Evolutionary conservation across 495 filamentous ascomycete genomes (phyloP).

Genomic region (Entonaema liquescens): DNA sequence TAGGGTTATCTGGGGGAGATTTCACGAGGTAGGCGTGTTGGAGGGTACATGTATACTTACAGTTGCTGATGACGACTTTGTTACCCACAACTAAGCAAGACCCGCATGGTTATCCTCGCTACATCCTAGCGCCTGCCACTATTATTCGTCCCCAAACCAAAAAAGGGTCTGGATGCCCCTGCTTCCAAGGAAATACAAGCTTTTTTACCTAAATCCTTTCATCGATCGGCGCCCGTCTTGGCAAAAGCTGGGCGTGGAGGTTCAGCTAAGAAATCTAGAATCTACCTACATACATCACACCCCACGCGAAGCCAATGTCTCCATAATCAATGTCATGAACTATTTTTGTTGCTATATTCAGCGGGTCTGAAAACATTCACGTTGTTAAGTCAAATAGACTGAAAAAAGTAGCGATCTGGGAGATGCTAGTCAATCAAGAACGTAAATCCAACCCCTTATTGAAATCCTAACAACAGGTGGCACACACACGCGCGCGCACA

Average conservation of each 20-base stretch:
- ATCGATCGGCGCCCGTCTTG: constrained; percentile 17
- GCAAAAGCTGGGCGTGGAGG: constrained; percentile 25
- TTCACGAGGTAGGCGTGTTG: background rate
- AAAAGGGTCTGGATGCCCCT: constrained; percentile 14
- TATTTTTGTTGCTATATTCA: background rate
- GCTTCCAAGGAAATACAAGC: constrained; percentile 38
- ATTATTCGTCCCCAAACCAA: background rate
- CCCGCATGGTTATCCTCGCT: constrained; percentile 15
- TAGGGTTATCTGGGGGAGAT: background rate
- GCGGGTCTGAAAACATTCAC: background rate
- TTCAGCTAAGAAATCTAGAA: background rate
- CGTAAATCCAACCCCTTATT: background rate
- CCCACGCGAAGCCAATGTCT: background rate
- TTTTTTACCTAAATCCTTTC: constrained; percentile 21
- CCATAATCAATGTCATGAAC: background rate
- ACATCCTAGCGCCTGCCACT: background rate
- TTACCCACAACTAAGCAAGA: constrained; percentile 24
- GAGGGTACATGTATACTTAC: background rate
- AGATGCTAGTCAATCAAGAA: background rate
- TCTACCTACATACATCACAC: too few species aligned
- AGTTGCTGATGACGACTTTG: constrained; percentile 25
- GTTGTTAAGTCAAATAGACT: background rate
- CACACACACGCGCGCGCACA: background rate
- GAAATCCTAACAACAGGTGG: background rate
- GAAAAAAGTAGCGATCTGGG: background rate